Evolutionary conservation across 2,329 filamentous ascomycete genomes (phyloP).

Genomic region (Bipolaris cookei): DNA sequence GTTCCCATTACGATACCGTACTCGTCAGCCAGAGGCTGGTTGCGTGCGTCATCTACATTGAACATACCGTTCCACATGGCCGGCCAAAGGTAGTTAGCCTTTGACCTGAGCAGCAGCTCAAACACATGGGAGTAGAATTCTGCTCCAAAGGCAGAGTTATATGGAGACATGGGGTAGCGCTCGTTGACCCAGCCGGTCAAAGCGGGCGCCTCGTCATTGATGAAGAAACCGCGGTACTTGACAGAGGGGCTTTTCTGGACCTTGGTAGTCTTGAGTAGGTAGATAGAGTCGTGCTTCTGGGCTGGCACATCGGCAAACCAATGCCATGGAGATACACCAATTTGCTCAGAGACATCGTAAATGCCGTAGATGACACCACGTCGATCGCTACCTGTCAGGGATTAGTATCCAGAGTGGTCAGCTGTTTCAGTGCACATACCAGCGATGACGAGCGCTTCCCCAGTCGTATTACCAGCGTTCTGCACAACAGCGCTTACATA

Average conservation of each 20-base stretch:
- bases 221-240: conserved; percentile 72
- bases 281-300: conserved; percentile 61
- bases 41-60: conserved; percentile 71
- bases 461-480: conserved; percentile 62
- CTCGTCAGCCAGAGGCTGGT: conserved; percentile 73
- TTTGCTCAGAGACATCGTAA: conserved; percentile 75
- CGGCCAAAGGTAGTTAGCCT: conserved; percentile 79
- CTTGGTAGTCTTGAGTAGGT: conserved; percentile 61
- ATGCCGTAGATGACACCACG: conserved; percentile 72
- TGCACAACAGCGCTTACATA: conserved; percentile 67
- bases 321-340: conserved; percentile 74
- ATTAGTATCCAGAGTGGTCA: conserved; percentile 11
- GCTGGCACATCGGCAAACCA: conserved; percentile 70
- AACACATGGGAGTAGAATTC: conserved; percentile 73
- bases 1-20: conserved; percentile 76
- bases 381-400: conserved; percentile 60
- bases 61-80: conserved; percentile 75
- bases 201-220: conserved; percentile 73
- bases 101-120: conserved; percentile 71
- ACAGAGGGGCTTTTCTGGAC: conserved; percentile 66
- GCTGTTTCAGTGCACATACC: conserved; percentile 43
- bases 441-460: conserved; percentile 69
- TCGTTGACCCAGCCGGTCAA: conserved; percentile 69
- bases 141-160: conserved; percentile 57
- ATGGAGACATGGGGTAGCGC: conserved; percentile 57